Evolutionary conservation across 805 yeast genomes (phyloP).

Genomic region (Kregervanrija delftensis): DNA sequence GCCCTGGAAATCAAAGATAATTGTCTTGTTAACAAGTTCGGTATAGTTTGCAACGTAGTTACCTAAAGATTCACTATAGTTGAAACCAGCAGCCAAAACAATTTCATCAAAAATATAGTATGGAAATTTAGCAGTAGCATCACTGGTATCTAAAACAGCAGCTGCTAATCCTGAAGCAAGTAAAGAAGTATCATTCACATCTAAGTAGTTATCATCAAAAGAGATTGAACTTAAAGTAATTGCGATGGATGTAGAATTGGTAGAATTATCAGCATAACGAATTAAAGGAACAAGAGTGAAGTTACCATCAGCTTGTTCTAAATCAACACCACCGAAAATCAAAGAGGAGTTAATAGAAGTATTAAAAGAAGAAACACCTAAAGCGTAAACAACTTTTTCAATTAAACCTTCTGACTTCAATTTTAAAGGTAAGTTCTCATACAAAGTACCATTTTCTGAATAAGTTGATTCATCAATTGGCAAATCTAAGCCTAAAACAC

Average conservation of each 20-base stretch:
- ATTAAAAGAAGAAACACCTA: constrained; percentile 33
- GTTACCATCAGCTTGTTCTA: constrained; percentile 45
- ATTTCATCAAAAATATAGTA: constrained; percentile 18
- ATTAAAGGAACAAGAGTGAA: constrained; percentile 13
- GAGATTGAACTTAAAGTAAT: constrained; percentile 36
- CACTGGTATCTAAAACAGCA: constrained; percentile 46
- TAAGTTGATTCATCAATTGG: constrained; percentile 55
- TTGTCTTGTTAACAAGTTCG: constrained; percentile 14
- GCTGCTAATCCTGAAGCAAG: constrained; percentile 20
- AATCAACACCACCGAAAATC: constrained; percentile 63
- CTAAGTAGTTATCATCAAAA: constrained; percentile 12
- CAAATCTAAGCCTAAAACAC: constrained; percentile 65
- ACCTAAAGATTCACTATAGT: constrained; percentile 31
- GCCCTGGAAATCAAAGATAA: constrained; percentile 50
- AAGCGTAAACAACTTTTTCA: constrained; percentile 46
- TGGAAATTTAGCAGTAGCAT: constrained; percentile 43
- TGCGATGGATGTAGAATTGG: constrained; percentile 36
- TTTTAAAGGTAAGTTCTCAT: constrained; percentile 56
- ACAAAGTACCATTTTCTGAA: constrained; percentile 17
- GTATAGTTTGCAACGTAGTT: constrained; percentile 40
- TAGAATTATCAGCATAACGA: constrained; percentile 22
- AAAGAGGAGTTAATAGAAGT: constrained; percentile 32
- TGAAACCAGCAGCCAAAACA: constrained; percentile 31
- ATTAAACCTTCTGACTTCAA: constrained; percentile 51
- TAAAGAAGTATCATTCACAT: constrained; percentile 6